phyloP scores from a whole-genome alignment of 192 early-diverging fungal genomes.

The Backusella sp. region DNA sequence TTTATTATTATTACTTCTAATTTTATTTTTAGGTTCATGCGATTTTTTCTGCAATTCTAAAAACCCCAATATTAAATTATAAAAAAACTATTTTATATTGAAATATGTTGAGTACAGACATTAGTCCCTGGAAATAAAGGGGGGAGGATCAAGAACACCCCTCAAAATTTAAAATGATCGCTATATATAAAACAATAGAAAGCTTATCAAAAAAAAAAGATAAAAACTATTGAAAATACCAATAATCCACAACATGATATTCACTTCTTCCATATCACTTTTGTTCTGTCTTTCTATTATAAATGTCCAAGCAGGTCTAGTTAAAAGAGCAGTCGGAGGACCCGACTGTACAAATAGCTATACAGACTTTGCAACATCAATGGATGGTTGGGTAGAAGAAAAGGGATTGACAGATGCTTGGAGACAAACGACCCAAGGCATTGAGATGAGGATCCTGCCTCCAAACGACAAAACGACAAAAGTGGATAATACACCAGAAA shows the following conservation, averaged over 20 bases:
- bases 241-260: background rate
- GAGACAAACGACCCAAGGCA: background rate
- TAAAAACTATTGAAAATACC: background rate
- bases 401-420: background rate
- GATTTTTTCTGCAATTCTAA: background rate
- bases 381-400: slow-evolving; percentile 10
- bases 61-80: background rate
- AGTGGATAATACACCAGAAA: background rate
- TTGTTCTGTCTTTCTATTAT: background rate
- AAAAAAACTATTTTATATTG: background rate
- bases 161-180: background rate
- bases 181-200: slow-evolving; percentile 1
- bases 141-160: background rate
- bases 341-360: background rate
- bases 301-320: background rate
- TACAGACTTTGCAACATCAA: background rate
- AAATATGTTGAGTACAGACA: slow-evolving; percentile 8
- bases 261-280: background rate
- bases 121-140: background rate
- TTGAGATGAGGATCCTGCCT: slow-evolving; percentile 8
- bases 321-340: background rate
- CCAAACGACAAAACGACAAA: background rate
- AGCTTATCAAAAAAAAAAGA: background rate
- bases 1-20: background rate
- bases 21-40: background rate